These are phyloP conservation scores for Apiospora koreana DNA, from an alignment of 2,329 filamentous ascomycete genomes.

Conservation along the genomic window DNA sequence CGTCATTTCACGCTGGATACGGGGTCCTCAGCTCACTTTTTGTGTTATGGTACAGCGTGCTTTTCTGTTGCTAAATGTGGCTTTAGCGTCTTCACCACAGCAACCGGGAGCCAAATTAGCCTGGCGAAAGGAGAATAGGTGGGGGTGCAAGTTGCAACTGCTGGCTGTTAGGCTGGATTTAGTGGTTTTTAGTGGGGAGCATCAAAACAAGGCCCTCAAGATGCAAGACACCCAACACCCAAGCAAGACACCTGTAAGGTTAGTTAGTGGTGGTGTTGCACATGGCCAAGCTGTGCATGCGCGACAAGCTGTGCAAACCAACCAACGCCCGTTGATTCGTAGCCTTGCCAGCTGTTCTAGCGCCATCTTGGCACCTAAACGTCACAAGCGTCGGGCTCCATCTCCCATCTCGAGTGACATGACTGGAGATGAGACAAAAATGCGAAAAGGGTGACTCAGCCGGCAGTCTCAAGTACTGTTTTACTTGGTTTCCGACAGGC, in stretches of 20 bases:
- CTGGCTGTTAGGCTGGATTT: too few relatives aligned
- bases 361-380: not conserved
- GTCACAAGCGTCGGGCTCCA: not conserved
- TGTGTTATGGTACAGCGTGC: not conserved
- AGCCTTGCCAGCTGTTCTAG: conserved; percentile 7
- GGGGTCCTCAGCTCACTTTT: not conserved
- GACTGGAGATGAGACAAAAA: not conserved
- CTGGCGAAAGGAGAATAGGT: not conserved
- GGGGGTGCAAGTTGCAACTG: not conserved
- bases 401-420: not conserved
- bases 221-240: too few relatives aligned
- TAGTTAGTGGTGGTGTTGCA: too few relatives aligned
- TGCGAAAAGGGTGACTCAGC: not conserved
- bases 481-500: not conserved
- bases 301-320: not conserved
- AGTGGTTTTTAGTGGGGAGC: not conserved
- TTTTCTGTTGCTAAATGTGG: not conserved
- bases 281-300: too few relatives aligned
- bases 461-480: not conserved
- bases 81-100: conserved; percentile 11
- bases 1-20: not conserved
- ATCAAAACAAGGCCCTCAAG: not conserved
- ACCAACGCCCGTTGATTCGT: not conserved
- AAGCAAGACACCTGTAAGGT: too few relatives aligned
- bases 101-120: conserved; percentile 7